phyloP scores from a whole-genome alignment of 164 flowering plant species.

The Chloranthus sessilifolius region DNA sequence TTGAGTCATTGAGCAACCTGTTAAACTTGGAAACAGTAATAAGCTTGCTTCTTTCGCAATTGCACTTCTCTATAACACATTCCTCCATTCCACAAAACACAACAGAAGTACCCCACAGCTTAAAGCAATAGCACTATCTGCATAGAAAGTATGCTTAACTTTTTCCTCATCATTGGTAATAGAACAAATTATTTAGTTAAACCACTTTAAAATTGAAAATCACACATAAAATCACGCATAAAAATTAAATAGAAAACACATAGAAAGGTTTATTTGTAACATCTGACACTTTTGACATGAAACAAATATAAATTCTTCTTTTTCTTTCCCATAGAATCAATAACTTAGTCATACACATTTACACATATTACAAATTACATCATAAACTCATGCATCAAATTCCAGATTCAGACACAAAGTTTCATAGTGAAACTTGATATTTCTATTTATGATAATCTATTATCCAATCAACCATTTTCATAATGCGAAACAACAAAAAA shows the following conservation, averaged over 20 bases:
- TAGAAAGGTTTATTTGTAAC: slow-evolving; percentile 1
- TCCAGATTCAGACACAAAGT: too few species aligned
- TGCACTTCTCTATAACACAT: slow-evolving; percentile 8
- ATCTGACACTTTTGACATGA: neutral
- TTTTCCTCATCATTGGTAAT: neutral
- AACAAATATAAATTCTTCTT: neutral
- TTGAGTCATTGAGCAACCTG: slow-evolving; percentile 22
- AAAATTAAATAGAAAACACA: neutral
- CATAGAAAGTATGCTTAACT: neutral
- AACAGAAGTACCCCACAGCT: slow-evolving; percentile 9
- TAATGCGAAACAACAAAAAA: neutral
- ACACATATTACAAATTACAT: too few species aligned
- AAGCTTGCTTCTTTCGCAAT: slow-evolving; percentile 15
- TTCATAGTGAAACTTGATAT: neutral
- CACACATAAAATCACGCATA: slow-evolving; percentile 8
- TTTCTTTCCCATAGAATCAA: too few species aligned
- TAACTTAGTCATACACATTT: too few species aligned
- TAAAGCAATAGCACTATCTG: slow-evolving; percentile 3
- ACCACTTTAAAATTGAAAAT: slow-evolving; percentile 2
- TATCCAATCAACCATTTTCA: neutral
- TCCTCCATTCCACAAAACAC: slow-evolving; percentile 21
- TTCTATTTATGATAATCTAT: too few species aligned
- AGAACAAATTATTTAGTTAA: slow-evolving; percentile 1
- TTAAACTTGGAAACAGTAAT: slow-evolving; percentile 16
- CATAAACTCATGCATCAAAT: too few species aligned